Percentiles rank a stretch among this genome's conserved stretches.
These are phyloP conservation scores for Barnettozyma wickerhamii DNA, from an alignment of 805 yeast genomes.

Conservation along the genomic window DNA sequence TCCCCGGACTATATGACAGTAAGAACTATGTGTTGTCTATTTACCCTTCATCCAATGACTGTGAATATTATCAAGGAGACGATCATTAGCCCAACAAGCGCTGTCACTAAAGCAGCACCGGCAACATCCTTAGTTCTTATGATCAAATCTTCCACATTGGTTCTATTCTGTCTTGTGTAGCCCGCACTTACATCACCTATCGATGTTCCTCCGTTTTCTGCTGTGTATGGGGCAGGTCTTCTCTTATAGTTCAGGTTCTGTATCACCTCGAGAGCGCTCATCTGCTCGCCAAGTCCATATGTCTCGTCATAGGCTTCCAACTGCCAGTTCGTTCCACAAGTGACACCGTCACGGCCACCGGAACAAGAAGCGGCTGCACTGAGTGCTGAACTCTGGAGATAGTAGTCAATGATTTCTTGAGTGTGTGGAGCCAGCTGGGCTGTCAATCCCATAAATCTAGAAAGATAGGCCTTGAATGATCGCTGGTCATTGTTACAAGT, in stretches of 20 bases:
- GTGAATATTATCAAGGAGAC: background rate
- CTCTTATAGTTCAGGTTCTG: slow-evolving; percentile 34
- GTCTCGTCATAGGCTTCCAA: slow-evolving; percentile 61
- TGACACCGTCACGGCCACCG: slow-evolving; percentile 84
- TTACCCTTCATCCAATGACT: too few species aligned
- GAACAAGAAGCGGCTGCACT: slow-evolving; percentile 82
- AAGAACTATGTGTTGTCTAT: too few species aligned
- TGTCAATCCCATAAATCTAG: slow-evolving; percentile 71
- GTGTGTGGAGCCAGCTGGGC: slow-evolving; percentile 63
- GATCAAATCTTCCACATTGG: slow-evolving; percentile 24
- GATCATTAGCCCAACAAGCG: slow-evolving; percentile 36
- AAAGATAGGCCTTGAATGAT: slow-evolving; percentile 82
- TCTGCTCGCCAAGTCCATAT: slow-evolving; percentile 90
- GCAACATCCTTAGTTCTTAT: slow-evolving; percentile 49
- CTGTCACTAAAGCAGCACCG: slow-evolving; percentile 70
- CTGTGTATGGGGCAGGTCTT: slow-evolving; percentile 57
- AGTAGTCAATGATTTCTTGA: slow-evolving; percentile 27
- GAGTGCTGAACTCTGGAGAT: slow-evolving; percentile 44
- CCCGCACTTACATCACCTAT: slow-evolving; percentile 69
- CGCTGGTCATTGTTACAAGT: slow-evolving; percentile 84
- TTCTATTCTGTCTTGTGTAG: background rate
- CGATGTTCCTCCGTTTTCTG: slow-evolving; percentile 65
- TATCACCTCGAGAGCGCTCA: slow-evolving; percentile 71
- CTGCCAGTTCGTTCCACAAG: slow-evolving; percentile 86
- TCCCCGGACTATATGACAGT: too few species aligned